Base-by-base conservation (phyloP, 108 stramenopile genomes). In the Mediolabrus comicus region DNA sequence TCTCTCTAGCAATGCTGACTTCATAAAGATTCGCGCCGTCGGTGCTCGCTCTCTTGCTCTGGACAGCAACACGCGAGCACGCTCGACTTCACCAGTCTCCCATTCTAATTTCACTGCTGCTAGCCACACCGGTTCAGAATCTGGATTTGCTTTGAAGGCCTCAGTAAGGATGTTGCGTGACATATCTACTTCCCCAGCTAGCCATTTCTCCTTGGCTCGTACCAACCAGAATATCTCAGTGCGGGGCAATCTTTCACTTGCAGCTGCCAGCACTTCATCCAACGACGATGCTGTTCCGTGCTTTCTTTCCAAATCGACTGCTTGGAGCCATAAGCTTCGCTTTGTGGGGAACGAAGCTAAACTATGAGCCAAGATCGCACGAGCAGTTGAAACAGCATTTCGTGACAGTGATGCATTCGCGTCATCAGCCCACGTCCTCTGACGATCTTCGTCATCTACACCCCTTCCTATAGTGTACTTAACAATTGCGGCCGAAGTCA, bases 171-270 rank as follows among this genome's bases (percentile, higher is more conserved):
- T 89, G 14, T 83, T 82, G n/a, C 99, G 84, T 6, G 98, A 97
- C 13, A 72, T 87, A 53, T 90, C 86, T 14, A 97, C 91, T 70
- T 97, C 83, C 8, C 91, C 91, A 1, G 81, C 79, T 29, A 94
- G 43, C 97, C 99, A 98, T 67, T 81, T 84, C 72, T 98, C 96
- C 80, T 98, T 98, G 35, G 99, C 99, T 19, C 92, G 92, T 51
- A 98, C 82, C 43, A 99, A 73, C 99, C 99, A 99, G 55, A 99
- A 96, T 32, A 96, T 83, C 81, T 99, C 98, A 26, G 92, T 92
- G 3, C 81, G 77, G 9, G 98, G 90, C 30, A 91, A 68, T 52
- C 86, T 75, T 57, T 92, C 87, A 30, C 86, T 83, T 1, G 97
- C 98, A n/a, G 89, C 84, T 28, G 87, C 81, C 53, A 99, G 62